Percentiles rank a stretch among this genome's conserved stretches.
phyloP scores from a whole-genome alignment of 2,329 filamentous ascomycete species.

The Metarhizium album region DNA sequence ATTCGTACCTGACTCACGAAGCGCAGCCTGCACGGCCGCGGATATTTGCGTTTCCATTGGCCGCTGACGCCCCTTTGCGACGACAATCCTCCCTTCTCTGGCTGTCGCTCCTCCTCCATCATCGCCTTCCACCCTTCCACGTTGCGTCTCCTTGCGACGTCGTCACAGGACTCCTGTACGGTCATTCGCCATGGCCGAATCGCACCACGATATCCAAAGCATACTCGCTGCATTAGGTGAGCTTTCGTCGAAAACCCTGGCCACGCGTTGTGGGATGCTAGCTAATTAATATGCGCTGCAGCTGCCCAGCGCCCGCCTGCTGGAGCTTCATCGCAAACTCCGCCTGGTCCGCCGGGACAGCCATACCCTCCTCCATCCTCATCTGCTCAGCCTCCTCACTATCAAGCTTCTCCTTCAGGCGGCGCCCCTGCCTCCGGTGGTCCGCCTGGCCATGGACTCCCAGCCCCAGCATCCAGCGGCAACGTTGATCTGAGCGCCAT shows the following conservation, averaged over 20 bases:
- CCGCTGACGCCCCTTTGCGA: neutral
- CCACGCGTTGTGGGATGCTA: neutral
- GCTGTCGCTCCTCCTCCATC: neutral
- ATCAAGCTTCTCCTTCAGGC: constrained; percentile 28
- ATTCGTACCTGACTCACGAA: neutral
- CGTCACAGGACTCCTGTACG: neutral
- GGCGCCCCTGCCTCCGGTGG: constrained; percentile 26
- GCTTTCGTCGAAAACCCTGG: constrained; percentile 9
- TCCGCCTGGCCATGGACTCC: constrained; percentile 38
- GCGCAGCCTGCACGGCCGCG: neutral
- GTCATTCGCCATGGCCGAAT: constrained; percentile 24
- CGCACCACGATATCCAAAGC: constrained; percentile 31
- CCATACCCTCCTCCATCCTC: constrained; percentile 29
- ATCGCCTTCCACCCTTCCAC: neutral
- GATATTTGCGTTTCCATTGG: neutral
- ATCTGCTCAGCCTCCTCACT: constrained; percentile 22
- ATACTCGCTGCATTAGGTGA: constrained; percentile 39
- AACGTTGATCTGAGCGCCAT: constrained; percentile 72
- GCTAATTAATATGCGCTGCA: constrained; percentile 15
- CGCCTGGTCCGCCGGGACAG: constrained; percentile 25
- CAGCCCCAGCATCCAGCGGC: constrained; percentile 61
- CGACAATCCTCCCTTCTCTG: neutral
- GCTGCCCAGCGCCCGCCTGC: constrained; percentile 34
- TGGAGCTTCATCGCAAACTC: constrained; percentile 31
- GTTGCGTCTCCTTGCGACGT: neutral